These are phyloP conservation scores for Cadophora malorum DNA, from an alignment of 2,329 filamentous ascomycete genomes.

Conservation along the genomic window DNA sequence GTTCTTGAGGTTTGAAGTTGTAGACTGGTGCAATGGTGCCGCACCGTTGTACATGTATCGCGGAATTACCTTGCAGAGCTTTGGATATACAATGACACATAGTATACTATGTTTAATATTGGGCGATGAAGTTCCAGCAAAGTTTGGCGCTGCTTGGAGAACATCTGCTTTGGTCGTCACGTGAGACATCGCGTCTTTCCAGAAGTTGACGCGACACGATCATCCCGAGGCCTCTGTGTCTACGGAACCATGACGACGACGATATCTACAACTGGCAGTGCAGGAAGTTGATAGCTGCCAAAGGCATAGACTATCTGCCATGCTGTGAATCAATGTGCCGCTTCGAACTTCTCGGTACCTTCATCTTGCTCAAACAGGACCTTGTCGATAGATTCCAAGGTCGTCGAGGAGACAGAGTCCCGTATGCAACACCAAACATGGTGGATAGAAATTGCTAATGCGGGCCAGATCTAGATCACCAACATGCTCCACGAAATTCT, in stretches of 20 bases:
- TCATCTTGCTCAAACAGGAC: slow-evolving; percentile 41
- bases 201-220: background rate
- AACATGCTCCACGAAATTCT: slow-evolving; percentile 97
- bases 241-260: background rate
- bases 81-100: too few species aligned
- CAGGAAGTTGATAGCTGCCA: slow-evolving; percentile 1
- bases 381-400: slow-evolving; percentile 35
- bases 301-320: slow-evolving; percentile 17
- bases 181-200: slow-evolving; percentile 4
- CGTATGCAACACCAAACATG: slow-evolving; percentile 16
- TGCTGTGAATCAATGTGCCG: slow-evolving; percentile 43
- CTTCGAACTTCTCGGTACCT: slow-evolving; percentile 43
- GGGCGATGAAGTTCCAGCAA: too few species aligned
- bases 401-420: slow-evolving; percentile 22
- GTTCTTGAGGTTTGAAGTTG: too few species aligned
- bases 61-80: too few species aligned
- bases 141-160: too few species aligned
- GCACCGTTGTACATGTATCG: too few species aligned
- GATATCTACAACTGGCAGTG: background rate
- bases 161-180: background rate
- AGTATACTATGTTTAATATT: too few species aligned
- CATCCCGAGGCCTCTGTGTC: background rate
- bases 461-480: slow-evolving; percentile 19
- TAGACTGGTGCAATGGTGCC: too few species aligned
- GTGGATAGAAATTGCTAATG: slow-evolving; percentile 11